Base-by-base conservation (phyloP, 1,284 basidiomycete genomes). In the Leccinum insolens region DNA sequence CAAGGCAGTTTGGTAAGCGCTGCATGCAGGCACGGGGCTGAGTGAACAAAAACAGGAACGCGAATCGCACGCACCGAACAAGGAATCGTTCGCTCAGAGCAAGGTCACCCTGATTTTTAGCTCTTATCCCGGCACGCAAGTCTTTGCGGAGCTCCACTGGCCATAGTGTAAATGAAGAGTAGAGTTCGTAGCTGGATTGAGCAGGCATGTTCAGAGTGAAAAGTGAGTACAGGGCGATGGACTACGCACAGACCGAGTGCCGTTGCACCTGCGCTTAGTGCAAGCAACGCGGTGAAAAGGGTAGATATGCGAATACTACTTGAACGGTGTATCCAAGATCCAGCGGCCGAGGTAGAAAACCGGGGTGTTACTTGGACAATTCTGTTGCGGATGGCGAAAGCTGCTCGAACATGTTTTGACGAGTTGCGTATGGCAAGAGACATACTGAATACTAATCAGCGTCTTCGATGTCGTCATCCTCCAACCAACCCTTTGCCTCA, bases 391-490 rank as follows among this genome's bases (percentile, higher is more conserved):
- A 22, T 58, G 8, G 55, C 2, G 11, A 37, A 52, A 31, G 57
- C n/a, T 31, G 15, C 39, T n/a, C 28, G 57, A 28, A 11, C 61
- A 31, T 52, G 60, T 61, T 52, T 63, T 60, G 39, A 46, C 28
- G 71, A 44, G 25, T 55, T 70, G 39, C 31, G 39, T 34, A 52
- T 60, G 37, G 15, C 17, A 31, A 37, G n/a, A 6, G 52, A 63
- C 71, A 60, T 60, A 39, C 39, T 41, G 14, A 41, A 41, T 76
- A 55, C 12, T 77, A 71, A 37, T 52, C 49, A 7, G 57, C 67
- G 22, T 90, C 88, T 70, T 90, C 88, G 66, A 92, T 92, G 73
- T 91, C 90, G 74, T 93, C 91, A 17, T 81, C 83, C 65, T 89
- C 88, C 72, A 91, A 74, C 87, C 88, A 91, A 14, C 84, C 85